Evolutionary conservation across 2,329 filamentous ascomycete genomes (phyloP).

Genomic region (Venturia effusa): DNA sequence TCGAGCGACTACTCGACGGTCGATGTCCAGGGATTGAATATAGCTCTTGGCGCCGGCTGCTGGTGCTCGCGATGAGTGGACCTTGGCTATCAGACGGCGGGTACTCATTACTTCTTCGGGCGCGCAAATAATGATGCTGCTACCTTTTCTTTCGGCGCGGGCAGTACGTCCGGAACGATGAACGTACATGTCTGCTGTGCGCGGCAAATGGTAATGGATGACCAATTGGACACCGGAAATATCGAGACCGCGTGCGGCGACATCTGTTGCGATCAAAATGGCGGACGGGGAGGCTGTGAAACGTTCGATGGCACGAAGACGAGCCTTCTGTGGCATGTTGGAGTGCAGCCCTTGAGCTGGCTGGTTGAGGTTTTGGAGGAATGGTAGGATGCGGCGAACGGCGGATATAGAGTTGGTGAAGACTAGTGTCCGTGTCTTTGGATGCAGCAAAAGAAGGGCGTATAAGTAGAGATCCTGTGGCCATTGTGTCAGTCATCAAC

Average conservation of each 20-base stretch:
- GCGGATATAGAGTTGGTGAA: constrained; percentile 96
- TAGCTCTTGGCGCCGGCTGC: constrained; percentile 32
- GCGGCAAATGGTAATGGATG: constrained; percentile 89
- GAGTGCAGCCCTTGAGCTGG: constrained; percentile 74
- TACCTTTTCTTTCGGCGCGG: constrained; percentile 64
- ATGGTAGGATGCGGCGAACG: constrained; percentile 72
- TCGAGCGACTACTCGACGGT: constrained; percentile 64
- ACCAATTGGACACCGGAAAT: constrained; percentile 84
- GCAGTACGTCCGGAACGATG: constrained; percentile 92
- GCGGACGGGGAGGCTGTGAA: constrained; percentile 58
- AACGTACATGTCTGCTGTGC: constrained; percentile 85
- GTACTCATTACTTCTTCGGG: constrained; percentile 86
- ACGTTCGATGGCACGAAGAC: constrained; percentile 81
- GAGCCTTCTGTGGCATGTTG: constrained; percentile 91
- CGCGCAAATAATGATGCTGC: constrained; percentile 78
- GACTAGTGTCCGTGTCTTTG: constrained; percentile 69
- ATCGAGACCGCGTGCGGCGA: constrained; percentile 86
- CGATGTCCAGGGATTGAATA: constrained; percentile 72
- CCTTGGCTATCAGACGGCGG: constrained; percentile 72
- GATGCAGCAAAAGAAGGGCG: constrained; percentile 70
- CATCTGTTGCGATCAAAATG: constrained; percentile 84
- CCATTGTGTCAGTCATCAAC: constrained; percentile 15
- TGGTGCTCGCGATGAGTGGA: constrained; percentile 52
- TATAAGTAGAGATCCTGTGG: constrained; percentile 81
- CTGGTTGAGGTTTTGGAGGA: constrained; percentile 73